phyloP scores from a whole-genome alignment of 768 basidiomycete genomes.

The Podaxis sp. region DNA sequence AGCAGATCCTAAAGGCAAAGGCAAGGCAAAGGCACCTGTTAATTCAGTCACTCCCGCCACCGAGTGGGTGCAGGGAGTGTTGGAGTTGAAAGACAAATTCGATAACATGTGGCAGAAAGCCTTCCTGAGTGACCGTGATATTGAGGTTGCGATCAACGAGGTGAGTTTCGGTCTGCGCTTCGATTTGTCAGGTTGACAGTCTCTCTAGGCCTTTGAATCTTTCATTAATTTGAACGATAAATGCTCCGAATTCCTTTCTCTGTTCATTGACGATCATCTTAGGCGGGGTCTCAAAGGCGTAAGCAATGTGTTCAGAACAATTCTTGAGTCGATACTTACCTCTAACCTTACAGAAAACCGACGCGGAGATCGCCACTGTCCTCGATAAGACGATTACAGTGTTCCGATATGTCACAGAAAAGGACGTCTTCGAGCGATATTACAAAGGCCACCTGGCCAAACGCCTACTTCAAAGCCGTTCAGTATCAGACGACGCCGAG shows the following conservation, averaged over 20 bases:
- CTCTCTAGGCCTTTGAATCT: slow-evolving; percentile 76
- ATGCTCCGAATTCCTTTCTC: slow-evolving; percentile 89
- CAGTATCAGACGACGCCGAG: slow-evolving; percentile 96
- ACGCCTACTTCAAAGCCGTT: slow-evolving; percentile 80
- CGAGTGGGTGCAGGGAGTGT: slow-evolving; percentile 90
- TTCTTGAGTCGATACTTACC: background rate
- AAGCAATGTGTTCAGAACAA: slow-evolving; percentile 24
- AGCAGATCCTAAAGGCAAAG: slow-evolving; percentile 38
- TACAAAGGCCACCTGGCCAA: slow-evolving; percentile 96
- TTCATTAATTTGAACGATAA: slow-evolving; percentile 88
- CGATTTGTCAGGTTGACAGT: background rate
- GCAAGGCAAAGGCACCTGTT: slow-evolving; percentile 39
- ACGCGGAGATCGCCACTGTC: slow-evolving; percentile 82
- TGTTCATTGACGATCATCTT: slow-evolving; percentile 96
- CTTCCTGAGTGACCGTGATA: slow-evolving; percentile 66
- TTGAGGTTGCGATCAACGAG: slow-evolving; percentile 83
- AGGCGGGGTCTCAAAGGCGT: slow-evolving; percentile 94
- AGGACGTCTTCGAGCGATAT: slow-evolving; percentile 96
- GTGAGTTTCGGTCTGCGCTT: slow-evolving; percentile 37
- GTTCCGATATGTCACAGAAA: slow-evolving; percentile 91
- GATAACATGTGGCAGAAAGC: slow-evolving; percentile 69
- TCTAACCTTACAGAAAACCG: slow-evolving; percentile 71
- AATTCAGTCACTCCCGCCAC: slow-evolving; percentile 60
- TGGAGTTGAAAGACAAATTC: slow-evolving; percentile 90
- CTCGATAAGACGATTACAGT: slow-evolving; percentile 95